These are phyloP conservation scores for Yamadazyma triangularis DNA, from an alignment of 1,139 yeast genomes.

Conservation along the genomic window DNA sequence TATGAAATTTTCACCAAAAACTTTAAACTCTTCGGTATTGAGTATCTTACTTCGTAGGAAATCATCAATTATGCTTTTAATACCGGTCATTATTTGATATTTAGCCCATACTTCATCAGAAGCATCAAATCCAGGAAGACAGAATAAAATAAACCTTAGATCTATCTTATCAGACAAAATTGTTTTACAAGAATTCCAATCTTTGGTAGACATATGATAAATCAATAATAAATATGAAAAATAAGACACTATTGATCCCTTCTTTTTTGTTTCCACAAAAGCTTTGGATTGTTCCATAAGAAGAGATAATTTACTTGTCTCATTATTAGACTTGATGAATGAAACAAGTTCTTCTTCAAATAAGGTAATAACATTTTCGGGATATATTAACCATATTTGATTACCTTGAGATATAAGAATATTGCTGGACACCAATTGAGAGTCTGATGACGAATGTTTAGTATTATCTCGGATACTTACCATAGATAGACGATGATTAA, in stretches of 20 bases:
- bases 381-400: conserved; percentile 4
- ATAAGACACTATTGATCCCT: conserved; percentile 4
- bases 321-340: conserved; percentile 1
- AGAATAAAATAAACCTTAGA: neutral
- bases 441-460: neutral
- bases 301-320: neutral
- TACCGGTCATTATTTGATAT: neutral
- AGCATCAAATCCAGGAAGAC: neutral
- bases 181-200: conserved; percentile 3
- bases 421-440: neutral
- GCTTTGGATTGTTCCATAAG: neutral
- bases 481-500: neutral
- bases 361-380: conserved; percentile 4
- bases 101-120: neutral
- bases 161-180: neutral
- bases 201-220: conserved; percentile 6
- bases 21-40: neutral
- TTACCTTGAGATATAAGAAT: conserved; percentile 3
- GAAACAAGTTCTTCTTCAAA: conserved; percentile 3
- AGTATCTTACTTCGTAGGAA: neutral
- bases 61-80: neutral
- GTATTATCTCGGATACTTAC: neutral
- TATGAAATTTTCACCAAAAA: neutral
- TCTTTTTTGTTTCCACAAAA: neutral
- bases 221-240: conserved; percentile 10